These are phyloP conservation scores for Phytophthora palmivora DNA, from an alignment of 352 stramenopile genomes.

Conservation along the genomic window DNA sequence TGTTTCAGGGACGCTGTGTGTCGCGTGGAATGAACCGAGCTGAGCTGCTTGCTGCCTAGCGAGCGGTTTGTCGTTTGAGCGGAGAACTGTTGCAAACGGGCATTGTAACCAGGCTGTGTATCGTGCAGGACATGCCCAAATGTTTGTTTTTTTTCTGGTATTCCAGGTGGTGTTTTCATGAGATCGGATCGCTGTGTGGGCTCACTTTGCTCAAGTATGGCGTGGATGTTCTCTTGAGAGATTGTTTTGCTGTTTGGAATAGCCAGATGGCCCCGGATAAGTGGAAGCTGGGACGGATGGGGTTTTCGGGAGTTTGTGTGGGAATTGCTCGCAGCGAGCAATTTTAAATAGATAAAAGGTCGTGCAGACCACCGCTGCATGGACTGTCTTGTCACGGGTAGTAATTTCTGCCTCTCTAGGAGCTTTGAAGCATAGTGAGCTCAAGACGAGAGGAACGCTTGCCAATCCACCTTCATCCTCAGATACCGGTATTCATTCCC, in stretches of 20 bases:
- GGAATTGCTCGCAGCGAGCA: constrained; percentile 23
- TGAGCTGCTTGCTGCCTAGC: constrained; percentile 36
- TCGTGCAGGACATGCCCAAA: constrained; percentile 21
- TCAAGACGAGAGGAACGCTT: constrained; percentile 15
- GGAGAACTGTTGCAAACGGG: constrained; percentile 21
- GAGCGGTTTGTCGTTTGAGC: constrained; percentile 45
- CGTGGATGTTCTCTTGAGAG: constrained; percentile 25
- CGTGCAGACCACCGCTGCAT: background rate
- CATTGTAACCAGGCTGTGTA: constrained; percentile 19
- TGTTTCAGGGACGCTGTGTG: constrained; percentile 28
- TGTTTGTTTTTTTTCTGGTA: constrained; percentile 38
- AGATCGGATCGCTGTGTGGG: constrained; percentile 30
- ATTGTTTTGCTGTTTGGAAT: constrained; percentile 34
- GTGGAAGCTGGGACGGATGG: constrained; percentile 38
- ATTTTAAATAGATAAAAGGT: no score
- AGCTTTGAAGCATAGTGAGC: constrained; percentile 30
- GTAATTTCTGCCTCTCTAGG: constrained; percentile 30
- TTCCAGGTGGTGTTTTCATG: constrained; percentile 47
- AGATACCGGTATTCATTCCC: no score
- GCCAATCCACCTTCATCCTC: constrained; percentile 17
- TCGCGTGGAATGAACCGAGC: constrained; percentile 33
- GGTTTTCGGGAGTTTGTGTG: constrained; percentile 27
- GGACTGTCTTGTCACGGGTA: constrained; percentile 33
- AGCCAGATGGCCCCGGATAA: constrained; percentile 29
- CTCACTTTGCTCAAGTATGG: constrained; percentile 28